A percentile compares a stretch with the other conserved stretches of the same genome.
phyloP scores from a whole-genome alignment of 139 green algal species.

The Chlamydomonas incerta region DNA sequence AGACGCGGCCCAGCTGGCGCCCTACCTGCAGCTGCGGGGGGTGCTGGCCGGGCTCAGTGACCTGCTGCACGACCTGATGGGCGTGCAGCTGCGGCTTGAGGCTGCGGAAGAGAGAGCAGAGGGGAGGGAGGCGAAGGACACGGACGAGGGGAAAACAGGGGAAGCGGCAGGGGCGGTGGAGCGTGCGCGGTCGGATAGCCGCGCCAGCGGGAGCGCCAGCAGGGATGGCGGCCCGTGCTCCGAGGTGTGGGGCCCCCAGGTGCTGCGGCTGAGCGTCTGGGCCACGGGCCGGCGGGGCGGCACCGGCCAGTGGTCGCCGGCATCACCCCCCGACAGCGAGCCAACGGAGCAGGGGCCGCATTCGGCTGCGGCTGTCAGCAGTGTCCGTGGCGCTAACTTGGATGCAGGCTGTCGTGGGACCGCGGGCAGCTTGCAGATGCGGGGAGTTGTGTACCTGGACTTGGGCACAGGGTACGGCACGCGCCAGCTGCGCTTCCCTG shows the following conservation, averaged over 20 bases:
- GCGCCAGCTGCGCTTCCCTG: conserved; percentile 27
- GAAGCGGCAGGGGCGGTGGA: too few species aligned
- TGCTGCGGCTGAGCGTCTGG: too few species aligned
- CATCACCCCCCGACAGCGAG: not conserved
- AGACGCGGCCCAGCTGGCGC: not conserved
- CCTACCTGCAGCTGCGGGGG: not conserved
- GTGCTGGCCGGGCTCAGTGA: conserved; percentile 21
- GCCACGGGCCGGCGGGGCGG: too few species aligned
- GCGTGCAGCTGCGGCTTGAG: not conserved
- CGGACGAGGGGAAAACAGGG: too few species aligned
- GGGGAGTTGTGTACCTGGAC: conserved; percentile 39
- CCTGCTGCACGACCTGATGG: conserved; percentile 27
- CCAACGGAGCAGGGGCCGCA: not conserved
- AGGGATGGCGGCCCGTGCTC: too few species aligned
- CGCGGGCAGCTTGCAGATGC: not conserved
- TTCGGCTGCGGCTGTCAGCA: conserved; percentile 3
- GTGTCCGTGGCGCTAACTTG: not conserved
- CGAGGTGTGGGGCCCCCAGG: too few species aligned
- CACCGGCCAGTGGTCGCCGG: too few species aligned
- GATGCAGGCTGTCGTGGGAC: too few species aligned
- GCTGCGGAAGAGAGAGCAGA: too few species aligned
- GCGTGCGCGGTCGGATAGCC: too few species aligned
- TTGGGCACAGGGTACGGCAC: conserved; percentile 43
- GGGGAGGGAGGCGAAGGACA: too few species aligned
- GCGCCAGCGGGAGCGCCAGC: too few species aligned